Evolutionary conservation across 208 protist genomes (phyloP).

Genomic region (Spongospora subterranea): DNA sequence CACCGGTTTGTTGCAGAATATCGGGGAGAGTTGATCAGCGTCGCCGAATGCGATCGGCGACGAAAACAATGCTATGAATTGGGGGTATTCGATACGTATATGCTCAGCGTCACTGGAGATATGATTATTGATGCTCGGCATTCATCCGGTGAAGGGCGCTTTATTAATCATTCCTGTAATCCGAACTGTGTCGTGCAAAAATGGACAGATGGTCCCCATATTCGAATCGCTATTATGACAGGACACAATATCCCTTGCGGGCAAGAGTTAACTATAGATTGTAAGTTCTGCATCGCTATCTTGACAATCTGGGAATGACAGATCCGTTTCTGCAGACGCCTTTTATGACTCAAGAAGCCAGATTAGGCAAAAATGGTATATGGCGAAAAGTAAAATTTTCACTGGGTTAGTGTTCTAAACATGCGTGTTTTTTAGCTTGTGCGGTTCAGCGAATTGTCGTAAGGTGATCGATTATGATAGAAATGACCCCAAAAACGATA

Average conservation of each 20-base stretch:
- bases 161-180: constrained; percentile 30
- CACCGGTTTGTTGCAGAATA: constrained; percentile 7
- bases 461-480: neutral
- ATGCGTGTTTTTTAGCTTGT: neutral
- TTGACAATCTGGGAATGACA: neutral
- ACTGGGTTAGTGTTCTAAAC: neutral
- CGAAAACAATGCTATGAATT: neutral
- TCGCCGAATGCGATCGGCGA: neutral
- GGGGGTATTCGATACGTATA: constrained; percentile 4
- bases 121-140: neutral
- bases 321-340: neutral
- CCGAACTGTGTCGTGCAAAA: neutral
- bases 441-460: constrained; percentile 1
- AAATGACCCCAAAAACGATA: neutral
- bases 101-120: neutral
- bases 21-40: neutral
- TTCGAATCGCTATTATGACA: constrained; percentile 1
- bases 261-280: constrained; percentile 7
- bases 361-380: neutral
- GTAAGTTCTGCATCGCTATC: neutral
- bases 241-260: neutral
- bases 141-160: neutral
- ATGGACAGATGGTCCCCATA: neutral
- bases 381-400: neutral
- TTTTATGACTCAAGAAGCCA: constrained; percentile 1